Evolutionary conservation across 2,329 filamentous ascomycete species (phyloP).

Genomic region (Claviceps sorghi): DNA sequence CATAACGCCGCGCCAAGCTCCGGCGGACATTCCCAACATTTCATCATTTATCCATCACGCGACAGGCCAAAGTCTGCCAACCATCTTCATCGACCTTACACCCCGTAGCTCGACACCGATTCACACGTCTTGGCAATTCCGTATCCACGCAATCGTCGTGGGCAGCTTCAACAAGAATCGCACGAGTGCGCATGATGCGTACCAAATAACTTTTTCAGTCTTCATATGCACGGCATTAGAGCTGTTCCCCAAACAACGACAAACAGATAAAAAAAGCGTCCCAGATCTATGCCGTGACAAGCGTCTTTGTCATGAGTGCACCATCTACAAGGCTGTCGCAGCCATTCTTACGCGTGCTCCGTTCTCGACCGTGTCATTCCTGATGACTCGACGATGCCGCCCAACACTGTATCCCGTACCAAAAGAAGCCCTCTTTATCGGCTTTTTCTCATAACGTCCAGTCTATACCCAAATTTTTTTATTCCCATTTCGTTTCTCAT

Average conservation of each 20-base stretch:
- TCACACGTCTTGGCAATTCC: background rate
- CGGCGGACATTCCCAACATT: too few relatives aligned
- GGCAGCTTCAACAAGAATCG: background rate
- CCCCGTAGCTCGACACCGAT: background rate
- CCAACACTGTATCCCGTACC: slow-evolving; percentile 7
- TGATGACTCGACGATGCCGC: slow-evolving; percentile 9
- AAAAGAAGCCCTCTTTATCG: slow-evolving; percentile 5
- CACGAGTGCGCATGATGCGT: background rate
- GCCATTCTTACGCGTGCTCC: slow-evolving; percentile 15
- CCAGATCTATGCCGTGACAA: slow-evolving; percentile 21
- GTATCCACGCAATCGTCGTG: background rate
- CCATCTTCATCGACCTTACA: background rate
- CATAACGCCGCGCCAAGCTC: background rate
- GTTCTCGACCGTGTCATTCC: slow-evolving; percentile 4
- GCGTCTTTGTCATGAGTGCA: slow-evolving; percentile 11
- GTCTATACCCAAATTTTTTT: slow-evolving; percentile 9
- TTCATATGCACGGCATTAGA: background rate
- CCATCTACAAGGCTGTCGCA: slow-evolving; percentile 16
- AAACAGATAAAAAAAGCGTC: slow-evolving; percentile 10
- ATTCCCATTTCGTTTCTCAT: background rate
- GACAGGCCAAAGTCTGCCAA: too few relatives aligned
- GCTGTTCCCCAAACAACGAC: background rate
- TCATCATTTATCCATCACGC: too few relatives aligned
- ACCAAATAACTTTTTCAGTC: background rate
- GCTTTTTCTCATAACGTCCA: slow-evolving; percentile 7